These are phyloP conservation scores for Podochytrium sp. DNA, from an alignment of 192 early-diverging fungal genomes.

Conservation along the genomic window DNA sequence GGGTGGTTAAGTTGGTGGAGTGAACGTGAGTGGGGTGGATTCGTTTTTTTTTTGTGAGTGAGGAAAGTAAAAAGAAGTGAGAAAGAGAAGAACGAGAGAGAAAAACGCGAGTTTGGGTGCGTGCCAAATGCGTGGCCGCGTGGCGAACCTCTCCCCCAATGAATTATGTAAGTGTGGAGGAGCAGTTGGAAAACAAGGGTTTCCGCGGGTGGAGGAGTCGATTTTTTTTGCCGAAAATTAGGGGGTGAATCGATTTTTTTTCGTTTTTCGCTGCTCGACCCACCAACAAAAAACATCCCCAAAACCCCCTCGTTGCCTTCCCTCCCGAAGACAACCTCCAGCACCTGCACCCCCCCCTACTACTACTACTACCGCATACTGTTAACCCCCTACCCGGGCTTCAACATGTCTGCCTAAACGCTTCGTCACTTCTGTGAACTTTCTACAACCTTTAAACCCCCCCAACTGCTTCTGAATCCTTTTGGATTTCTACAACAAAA, in stretches of 20 bases:
- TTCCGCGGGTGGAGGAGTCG: neutral
- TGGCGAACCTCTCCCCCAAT: too few species aligned
- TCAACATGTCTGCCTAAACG: constrained; percentile 28
- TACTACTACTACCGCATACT: neutral
- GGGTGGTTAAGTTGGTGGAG: constrained; percentile 40
- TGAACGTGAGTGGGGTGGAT: constrained; percentile 21
- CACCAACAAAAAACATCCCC: neutral
- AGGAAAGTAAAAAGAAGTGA: too few species aligned
- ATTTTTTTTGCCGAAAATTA: neutral
- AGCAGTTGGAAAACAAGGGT: neutral
- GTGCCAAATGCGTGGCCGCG: too few species aligned
- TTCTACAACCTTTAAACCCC: constrained; percentile 7
- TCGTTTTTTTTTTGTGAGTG: neutral
- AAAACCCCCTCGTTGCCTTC: neutral
- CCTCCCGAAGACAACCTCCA: neutral
- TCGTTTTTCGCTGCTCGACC: neutral
- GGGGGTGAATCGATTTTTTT: neutral
- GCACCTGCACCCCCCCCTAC: neutral
- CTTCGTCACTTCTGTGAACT: neutral
- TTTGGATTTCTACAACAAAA: constrained; percentile 20
- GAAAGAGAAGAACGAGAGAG: too few species aligned
- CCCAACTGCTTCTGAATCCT: constrained; percentile 10
- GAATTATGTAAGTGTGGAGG: too few species aligned
- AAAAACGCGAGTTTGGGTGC: too few species aligned
- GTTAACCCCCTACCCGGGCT: neutral